These are phyloP conservation scores for Sphaerostilbella broomeana DNA, from an alignment of 2,329 filamentous ascomycete genomes.

Conservation along the genomic window DNA sequence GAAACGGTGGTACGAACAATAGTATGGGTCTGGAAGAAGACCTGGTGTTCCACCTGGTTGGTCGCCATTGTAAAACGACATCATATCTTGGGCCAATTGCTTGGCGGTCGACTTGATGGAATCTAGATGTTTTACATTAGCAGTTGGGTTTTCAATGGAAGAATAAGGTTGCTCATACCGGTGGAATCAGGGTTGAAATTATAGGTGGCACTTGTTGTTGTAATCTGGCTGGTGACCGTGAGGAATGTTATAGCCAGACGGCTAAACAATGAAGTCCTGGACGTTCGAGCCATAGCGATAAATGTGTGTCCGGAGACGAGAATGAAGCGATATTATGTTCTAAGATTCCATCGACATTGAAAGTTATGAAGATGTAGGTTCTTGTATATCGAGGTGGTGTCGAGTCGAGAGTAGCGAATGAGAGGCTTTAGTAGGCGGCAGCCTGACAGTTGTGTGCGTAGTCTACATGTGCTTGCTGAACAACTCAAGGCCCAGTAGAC, in stretches of 20 bases:
- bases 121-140: constrained; percentile 27
- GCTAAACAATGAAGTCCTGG: constrained; percentile 14
- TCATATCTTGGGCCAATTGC: constrained; percentile 45
- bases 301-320: constrained; percentile 8
- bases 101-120: constrained; percentile 45
- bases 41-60: constrained; percentile 45
- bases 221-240: constrained; percentile 20
- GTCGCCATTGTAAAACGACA: constrained; percentile 38
- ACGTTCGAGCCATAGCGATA: constrained; percentile 18
- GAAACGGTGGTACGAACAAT: constrained; percentile 35
- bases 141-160: constrained; percentile 2
- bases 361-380: too few relatives aligned
- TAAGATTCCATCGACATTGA: constrained; percentile 3
- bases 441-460: too few relatives aligned
- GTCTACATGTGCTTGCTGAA: too few relatives aligned
- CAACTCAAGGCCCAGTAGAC: too few relatives aligned
- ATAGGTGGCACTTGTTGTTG: constrained; percentile 30
- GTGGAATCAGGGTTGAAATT: constrained; percentile 32
- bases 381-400: too few relatives aligned
- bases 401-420: too few relatives aligned
- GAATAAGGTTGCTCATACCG: constrained; percentile 19
- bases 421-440: too few relatives aligned
- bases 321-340: constrained; percentile 10
- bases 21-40: constrained; percentile 47
- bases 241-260: constrained; percentile 21